A percentile compares a stretch with the other conserved stretches of the same genome.
phyloP scores from a whole-genome alignment of 805 yeast genomes.

The Metschnikowia vanudenii region DNA sequence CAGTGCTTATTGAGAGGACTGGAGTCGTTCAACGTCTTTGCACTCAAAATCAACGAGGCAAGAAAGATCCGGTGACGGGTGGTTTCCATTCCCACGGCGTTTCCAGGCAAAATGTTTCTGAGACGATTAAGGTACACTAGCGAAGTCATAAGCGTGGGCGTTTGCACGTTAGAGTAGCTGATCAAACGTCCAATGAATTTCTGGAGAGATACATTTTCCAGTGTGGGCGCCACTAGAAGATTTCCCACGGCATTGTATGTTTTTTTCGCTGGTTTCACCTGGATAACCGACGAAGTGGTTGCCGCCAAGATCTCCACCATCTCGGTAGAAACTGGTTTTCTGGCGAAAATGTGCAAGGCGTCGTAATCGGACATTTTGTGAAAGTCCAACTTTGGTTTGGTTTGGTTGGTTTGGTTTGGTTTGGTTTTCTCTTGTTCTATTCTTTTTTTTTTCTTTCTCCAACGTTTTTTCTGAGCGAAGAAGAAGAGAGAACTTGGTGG shows the following conservation, averaged over 20 bases:
- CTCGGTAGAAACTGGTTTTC: conserved; percentile 54
- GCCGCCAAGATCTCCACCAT: conserved; percentile 59
- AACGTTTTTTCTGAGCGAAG: no score
- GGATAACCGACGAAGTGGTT: conserved; percentile 57
- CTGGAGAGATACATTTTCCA: conserved; percentile 36
- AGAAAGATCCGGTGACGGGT: conserved; percentile 91
- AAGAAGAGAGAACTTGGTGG: not conserved
- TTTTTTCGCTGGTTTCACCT: conserved; percentile 32
- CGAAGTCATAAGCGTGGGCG: conserved; percentile 92
- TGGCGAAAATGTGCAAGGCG: conserved; percentile 53
- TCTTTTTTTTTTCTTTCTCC: no score
- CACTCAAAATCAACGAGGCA: conserved; percentile 87
- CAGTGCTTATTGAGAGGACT: conserved; percentile 95
- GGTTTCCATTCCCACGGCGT: conserved; percentile 88
- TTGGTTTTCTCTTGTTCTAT: no score
- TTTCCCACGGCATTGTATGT: conserved; percentile 15
- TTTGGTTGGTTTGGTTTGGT: no score
- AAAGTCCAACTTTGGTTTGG: no score
- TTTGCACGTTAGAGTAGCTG: conserved; percentile 84
- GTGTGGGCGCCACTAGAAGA: conserved; percentile 26
- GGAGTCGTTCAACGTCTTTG: conserved; percentile 89
- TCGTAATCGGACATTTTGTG: conserved; percentile 30
- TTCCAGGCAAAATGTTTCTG: conserved; percentile 74
- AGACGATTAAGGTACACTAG: conserved; percentile 79
- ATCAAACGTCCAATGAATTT: conserved; percentile 73